Evolutionary conservation across 495 filamentous ascomycete species (phyloP).

Genomic region (Hypoxylon subgilvum): DNA sequence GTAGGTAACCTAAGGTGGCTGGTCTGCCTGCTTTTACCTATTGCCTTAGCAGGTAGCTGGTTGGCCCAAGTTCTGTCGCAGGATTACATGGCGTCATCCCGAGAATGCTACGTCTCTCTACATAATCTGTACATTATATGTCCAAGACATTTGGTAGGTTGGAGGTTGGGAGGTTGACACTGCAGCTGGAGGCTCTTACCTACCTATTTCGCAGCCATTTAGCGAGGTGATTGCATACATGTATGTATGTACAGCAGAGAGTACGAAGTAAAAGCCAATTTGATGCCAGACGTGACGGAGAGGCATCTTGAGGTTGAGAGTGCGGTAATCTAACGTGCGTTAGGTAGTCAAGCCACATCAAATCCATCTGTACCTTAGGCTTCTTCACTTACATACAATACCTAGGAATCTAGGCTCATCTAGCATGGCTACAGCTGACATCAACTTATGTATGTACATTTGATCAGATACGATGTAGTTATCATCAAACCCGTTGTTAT

Average conservation of each 20-base stretch:
- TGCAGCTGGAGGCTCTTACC: no score
- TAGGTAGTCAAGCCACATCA: not conserved
- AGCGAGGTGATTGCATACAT: constrained; percentile 16
- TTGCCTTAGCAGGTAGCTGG: no score
- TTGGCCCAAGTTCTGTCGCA: constrained; percentile 9
- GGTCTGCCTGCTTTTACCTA: not conserved
- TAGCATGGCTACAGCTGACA: no score
- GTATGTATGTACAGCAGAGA: not conserved
- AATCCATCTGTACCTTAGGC: not conserved
- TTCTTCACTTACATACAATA: no score
- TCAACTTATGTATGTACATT: no score
- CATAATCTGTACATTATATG: constrained; percentile 3
- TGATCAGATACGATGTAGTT: no score
- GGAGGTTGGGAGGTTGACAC: constrained; percentile 8
- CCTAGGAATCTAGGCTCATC: no score
- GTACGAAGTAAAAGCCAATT: not conserved
- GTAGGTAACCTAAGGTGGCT: not conserved
- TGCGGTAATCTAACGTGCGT: not conserved
- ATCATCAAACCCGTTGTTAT: not conserved
- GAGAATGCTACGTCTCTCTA: constrained; percentile 18
- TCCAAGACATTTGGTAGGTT: no score
- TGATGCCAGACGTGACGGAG: no score
- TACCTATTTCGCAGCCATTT: constrained; percentile 23
- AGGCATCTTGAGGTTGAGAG: no score
- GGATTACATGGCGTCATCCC: constrained; percentile 34